phyloP scores from a whole-genome alignment of 495 filamentous ascomycete genomes.

The Penicillium odoratum region DNA sequence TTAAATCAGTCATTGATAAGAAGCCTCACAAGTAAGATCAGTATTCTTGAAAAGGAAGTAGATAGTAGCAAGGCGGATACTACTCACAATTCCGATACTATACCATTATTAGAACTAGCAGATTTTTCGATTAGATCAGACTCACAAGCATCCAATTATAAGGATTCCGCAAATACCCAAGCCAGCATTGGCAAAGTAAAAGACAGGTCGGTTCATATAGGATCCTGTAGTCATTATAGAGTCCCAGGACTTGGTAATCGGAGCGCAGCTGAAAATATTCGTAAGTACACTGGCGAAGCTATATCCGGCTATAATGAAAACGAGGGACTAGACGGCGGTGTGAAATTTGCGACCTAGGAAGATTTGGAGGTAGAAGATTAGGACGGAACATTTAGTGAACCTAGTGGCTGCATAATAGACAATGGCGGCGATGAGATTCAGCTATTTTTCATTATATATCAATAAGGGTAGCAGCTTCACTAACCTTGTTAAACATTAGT shows the following conservation, averaged over 20 bases:
- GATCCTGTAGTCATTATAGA: slow-evolving; percentile 18
- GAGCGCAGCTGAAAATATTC: slow-evolving; percentile 35
- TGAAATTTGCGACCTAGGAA: slow-evolving; percentile 39
- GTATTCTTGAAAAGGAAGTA: slow-evolving; percentile 23
- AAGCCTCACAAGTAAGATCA: slow-evolving; percentile 31
- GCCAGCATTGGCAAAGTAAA: slow-evolving; percentile 39
- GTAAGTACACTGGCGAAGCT: slow-evolving; percentile 36
- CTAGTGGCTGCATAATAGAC: slow-evolving; percentile 40
- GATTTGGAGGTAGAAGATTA: slow-evolving; percentile 52
- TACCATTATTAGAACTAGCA: not conserved
- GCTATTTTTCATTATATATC: slow-evolving; percentile 11
- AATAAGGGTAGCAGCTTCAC: not conserved
- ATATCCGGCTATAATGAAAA: slow-evolving; percentile 37
- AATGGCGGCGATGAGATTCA: slow-evolving; percentile 29
- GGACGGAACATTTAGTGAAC: slow-evolving; percentile 43
- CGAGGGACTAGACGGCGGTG: slow-evolving; percentile 28
- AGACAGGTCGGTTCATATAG: slow-evolving; percentile 32
- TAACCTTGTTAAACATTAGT: slow-evolving; percentile 22
- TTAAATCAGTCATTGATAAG: not conserved
- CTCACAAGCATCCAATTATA: slow-evolving; percentile 35
- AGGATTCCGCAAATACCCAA: slow-evolving; percentile 33
- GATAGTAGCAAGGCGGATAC: slow-evolving; percentile 31
- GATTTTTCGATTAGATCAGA: not conserved
- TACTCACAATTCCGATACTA: slow-evolving; percentile 37
- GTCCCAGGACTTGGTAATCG: slow-evolving; percentile 35